A percentile compares a stretch with the other conserved stretches of the same genome.
These are phyloP conservation scores for Gonapodya sp. DNA, from an alignment of 192 early-diverging fungal species.

Conservation along the genomic window DNA sequence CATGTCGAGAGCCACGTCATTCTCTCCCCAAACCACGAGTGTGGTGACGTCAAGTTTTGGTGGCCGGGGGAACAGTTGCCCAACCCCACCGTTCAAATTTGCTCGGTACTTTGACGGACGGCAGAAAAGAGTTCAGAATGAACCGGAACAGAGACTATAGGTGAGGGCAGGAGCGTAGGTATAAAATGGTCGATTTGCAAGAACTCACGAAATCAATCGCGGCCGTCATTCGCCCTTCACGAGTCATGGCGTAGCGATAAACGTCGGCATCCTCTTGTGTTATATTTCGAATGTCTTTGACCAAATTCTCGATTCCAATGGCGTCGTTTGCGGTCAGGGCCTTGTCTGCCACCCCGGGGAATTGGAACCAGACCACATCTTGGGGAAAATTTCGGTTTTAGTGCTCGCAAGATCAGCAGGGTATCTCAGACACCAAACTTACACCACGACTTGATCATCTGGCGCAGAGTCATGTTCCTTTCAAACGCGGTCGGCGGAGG, in stretches of 20 bases:
- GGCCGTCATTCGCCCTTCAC: background rate
- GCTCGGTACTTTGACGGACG: background rate
- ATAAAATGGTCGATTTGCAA: background rate
- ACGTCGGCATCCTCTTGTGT: background rate
- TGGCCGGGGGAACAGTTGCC: background rate
- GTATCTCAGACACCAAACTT: background rate
- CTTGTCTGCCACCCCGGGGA: background rate
- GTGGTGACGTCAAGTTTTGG: background rate
- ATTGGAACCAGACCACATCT: conserved; percentile 3
- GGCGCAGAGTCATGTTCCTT: conserved; percentile 3
- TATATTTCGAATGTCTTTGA: background rate
- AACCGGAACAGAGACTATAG: background rate
- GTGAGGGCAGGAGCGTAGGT: background rate
- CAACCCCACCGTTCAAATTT: background rate
- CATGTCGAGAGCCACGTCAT: conserved; percentile 4
- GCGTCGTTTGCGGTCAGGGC: conserved; percentile 3
- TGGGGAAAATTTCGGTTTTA: background rate
- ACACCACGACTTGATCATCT: background rate
- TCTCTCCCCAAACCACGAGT: conserved; percentile 3
- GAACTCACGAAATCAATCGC: background rate
- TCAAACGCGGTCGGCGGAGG: background rate
- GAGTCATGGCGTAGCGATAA: background rate
- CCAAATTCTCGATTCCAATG: background rate
- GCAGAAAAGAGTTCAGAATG: background rate
- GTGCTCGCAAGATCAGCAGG: background rate